Conservation (phyloP, 768 basidiomycete species). For the Saitozyma sp. region DNA sequence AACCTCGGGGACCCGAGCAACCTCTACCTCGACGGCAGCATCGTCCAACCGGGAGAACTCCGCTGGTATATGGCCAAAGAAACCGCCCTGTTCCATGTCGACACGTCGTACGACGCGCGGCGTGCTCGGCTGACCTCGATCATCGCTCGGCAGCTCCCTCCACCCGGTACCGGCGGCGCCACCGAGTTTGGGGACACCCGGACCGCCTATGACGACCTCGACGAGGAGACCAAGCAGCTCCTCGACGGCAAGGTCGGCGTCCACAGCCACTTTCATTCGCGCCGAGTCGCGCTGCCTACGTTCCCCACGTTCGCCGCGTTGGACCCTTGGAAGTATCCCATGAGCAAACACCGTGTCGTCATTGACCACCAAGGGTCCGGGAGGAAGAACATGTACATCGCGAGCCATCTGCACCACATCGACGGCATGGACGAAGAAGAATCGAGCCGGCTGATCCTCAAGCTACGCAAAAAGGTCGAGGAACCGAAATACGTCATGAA, state of each 20-base stretch:
- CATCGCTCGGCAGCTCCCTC: constrained; percentile 31
- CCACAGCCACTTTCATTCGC: constrained; percentile 30
- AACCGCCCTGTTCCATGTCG: constrained; percentile 24
- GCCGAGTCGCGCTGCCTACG: constrained; percentile 14
- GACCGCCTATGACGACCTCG: constrained; percentile 26
- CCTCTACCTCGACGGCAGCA: constrained; percentile 25
- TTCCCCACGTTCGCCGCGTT: constrained; percentile 25
- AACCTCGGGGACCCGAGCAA: constrained; percentile 25
- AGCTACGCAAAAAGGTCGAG: constrained; percentile 16
- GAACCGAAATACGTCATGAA: constrained; percentile 21
- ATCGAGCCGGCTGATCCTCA: constrained; percentile 12
- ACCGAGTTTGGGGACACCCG: constrained; percentile 39
- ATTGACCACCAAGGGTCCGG: constrained; percentile 28
- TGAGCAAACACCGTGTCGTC: constrained; percentile 30
- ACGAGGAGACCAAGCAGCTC: constrained; percentile 20
- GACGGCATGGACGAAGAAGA: constrained; percentile 26
- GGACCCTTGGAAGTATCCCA: constrained; percentile 27
- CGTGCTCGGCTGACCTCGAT: constrained; percentile 26
- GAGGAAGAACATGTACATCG: constrained; percentile 30
- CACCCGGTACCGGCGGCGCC: constrained; percentile 25
- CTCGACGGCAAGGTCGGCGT: constrained; percentile 27
- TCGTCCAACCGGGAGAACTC: constrained; percentile 28
- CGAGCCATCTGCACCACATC: constrained; percentile 33
- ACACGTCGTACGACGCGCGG: constrained; percentile 25
- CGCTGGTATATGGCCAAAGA: constrained; percentile 30